Conservation (phyloP, 106 monocot species). For the Alisma plantagoaquatica region DNA sequence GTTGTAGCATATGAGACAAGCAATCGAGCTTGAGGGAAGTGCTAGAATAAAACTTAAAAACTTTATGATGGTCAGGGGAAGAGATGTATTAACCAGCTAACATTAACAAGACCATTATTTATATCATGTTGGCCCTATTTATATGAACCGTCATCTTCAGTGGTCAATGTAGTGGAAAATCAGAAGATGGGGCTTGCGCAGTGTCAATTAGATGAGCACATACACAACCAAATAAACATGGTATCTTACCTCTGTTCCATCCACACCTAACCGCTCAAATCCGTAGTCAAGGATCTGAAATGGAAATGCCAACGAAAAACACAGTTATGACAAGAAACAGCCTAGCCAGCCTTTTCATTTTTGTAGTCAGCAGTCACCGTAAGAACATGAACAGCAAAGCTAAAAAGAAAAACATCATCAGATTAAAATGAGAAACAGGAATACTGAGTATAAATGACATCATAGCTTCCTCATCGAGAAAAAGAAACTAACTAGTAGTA, state of each 20-base stretch:
- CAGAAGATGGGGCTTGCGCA: too few relatives aligned
- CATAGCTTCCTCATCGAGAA: not conserved
- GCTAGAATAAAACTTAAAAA: too few relatives aligned
- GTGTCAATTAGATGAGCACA: too few relatives aligned
- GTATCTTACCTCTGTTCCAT: conserved; percentile 39
- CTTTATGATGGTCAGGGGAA: too few relatives aligned
- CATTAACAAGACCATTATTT: not conserved
- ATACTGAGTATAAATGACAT: not conserved
- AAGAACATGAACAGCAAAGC: too few relatives aligned
- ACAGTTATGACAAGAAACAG: not conserved
- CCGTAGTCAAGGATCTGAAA: conserved; percentile 86
- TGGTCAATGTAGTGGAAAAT: too few relatives aligned
- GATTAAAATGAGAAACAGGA: not conserved
- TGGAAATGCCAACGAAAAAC: not conserved
- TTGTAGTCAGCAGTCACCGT: not conserved
- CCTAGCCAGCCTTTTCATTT: not conserved
- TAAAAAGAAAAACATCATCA: not conserved
- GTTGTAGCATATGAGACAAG: too few relatives aligned
- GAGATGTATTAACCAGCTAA: not conserved
- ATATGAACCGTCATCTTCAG: too few relatives aligned
- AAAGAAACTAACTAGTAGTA: not conserved
- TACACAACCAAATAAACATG: too few relatives aligned
- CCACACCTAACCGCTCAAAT: conserved; percentile 77
- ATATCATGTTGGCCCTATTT: too few relatives aligned
- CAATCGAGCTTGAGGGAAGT: too few relatives aligned